Base-by-base conservation (phyloP, 2,329 filamentous ascomycete species). In the Nigrospora sphaerica region DNA sequence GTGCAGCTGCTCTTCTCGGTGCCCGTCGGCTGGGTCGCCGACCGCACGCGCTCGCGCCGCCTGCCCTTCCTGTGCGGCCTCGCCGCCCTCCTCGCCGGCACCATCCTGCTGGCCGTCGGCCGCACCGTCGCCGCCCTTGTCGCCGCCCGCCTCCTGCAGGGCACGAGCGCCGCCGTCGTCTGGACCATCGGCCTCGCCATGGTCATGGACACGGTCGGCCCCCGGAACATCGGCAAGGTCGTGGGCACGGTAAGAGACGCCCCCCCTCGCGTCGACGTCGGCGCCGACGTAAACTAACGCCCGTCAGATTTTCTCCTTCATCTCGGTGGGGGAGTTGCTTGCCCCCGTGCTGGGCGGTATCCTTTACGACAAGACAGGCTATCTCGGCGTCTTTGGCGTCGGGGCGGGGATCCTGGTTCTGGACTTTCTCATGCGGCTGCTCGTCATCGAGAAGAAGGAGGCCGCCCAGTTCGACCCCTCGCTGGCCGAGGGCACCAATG, bases 401-500 rank as follows among this genome's bases (percentile, higher is more conserved):
- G 74, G 72, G 1, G 69, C 79, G 41, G 73, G 66, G 0, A 59
- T 85, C 10, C 58, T 85, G 1, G 70, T 56, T 0, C 49, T 84
- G 14, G 81, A 85, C 58, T 76, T 85, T 48, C 46, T 77, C 18
- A 74, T 84, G 71, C 73, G 82, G 12, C 54, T 81, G 0, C 57
- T 79, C 6, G 69, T 85, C 44, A 71, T 85, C n/a, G 81, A 85
- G 61, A 82, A 81, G 61, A 80, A 78, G 56, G 69, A 72, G 1
- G 78, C 79, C 1, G 60, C 59, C 10, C 67, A 65, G 49, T 78
- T 75, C 45, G 57, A 64, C 39, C 37, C 47, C 28, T 32, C 45
- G 2, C 16, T 46, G 14, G 46, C 48, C n/a, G 59, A 63, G 35
- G 51, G 56, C 10, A 44, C 44, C 12, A 53, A 47, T 34, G 46